These are phyloP conservation scores for Daldinia sp. DNA, from an alignment of 2,329 filamentous ascomycete genomes.

Conservation along the genomic window DNA sequence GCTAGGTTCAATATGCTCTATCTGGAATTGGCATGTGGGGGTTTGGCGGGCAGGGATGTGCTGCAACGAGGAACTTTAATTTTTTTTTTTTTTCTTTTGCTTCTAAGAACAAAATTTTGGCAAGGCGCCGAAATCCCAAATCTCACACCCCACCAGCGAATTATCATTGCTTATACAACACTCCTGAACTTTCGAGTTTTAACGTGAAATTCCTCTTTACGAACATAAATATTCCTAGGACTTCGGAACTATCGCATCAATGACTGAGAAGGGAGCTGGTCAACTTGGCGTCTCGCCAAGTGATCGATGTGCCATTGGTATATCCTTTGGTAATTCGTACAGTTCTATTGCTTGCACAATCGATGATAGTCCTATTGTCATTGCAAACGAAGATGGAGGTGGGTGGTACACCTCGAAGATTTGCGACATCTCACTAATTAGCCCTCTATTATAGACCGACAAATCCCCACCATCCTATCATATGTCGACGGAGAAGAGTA, in stretches of 20 bases:
- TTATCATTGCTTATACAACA: not conserved
- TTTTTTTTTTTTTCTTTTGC: conserved; percentile 46
- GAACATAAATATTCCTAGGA: not conserved
- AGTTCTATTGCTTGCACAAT: conserved; percentile 94
- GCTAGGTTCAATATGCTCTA: conserved; percentile 35
- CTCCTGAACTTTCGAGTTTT: not conserved
- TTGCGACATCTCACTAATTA: conserved; percentile 28
- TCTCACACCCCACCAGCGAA: conserved; percentile 23
- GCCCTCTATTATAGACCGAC: conserved; percentile 75
- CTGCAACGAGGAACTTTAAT: conserved; percentile 14
- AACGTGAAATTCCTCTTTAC: not conserved
- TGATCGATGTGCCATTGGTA: conserved; percentile 84
- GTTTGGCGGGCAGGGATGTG: conserved; percentile 22
- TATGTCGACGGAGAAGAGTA: conserved; percentile 98
- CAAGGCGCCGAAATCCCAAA: conserved; percentile 28
- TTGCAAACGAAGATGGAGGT: conserved; percentile 99
- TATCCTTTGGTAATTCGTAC: conserved; percentile 98
- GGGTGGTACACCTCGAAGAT: conserved; percentile 25
- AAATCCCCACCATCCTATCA: conserved; percentile 93
- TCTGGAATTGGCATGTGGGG: conserved; percentile 6
- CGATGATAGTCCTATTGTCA: conserved; percentile 96
- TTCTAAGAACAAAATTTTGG: conserved; percentile 43
- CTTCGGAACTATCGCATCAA: conserved; percentile 45
- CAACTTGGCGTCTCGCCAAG: conserved; percentile 64
- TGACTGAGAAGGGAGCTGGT: conserved; percentile 61